Percentiles rank a stretch among this genome's conserved stretches.
Conservation (phyloP, 2,329 filamentous ascomycete genomes). For the Fusarium falciforme region DNA sequence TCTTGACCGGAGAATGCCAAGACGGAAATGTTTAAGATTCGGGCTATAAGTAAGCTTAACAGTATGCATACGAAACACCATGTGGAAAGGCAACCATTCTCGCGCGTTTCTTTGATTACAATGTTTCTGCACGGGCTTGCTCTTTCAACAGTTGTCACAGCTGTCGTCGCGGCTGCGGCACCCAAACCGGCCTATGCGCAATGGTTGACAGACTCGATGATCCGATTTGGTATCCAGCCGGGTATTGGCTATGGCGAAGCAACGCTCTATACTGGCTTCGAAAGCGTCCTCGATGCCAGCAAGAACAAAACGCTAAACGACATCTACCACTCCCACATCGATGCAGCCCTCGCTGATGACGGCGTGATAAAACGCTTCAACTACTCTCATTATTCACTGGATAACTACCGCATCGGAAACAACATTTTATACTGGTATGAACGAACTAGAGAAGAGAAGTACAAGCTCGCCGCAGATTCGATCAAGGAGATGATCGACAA, state of each 20-base stretch:
- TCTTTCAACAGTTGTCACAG: neutral
- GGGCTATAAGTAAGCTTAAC: neutral
- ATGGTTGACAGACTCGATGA: constrained; percentile 61
- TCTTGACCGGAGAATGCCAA: neutral
- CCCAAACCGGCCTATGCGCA: constrained; percentile 41
- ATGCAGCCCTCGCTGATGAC: constrained; percentile 54
- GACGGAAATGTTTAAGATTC: neutral
- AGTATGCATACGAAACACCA: neutral
- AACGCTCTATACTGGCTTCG: constrained; percentile 61
- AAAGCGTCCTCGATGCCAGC: constrained; percentile 57
- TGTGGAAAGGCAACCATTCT: neutral
- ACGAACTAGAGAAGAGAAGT: constrained; percentile 57
- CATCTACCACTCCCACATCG: constrained; percentile 58
- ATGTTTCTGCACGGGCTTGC: neutral
- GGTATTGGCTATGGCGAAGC: constrained; percentile 58
- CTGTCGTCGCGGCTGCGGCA: neutral
- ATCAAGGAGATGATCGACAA: constrained; percentile 58
- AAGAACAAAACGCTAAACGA: constrained; percentile 55
- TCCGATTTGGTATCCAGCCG: constrained; percentile 52
- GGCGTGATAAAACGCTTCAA: constrained; percentile 61
- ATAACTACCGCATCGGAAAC: constrained; percentile 64
- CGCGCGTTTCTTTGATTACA: neutral
- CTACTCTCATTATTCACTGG: constrained; percentile 59
- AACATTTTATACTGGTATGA: constrained; percentile 63
- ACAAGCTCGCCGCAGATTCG: constrained; percentile 58